Conservation (phyloP, 495 filamentous ascomycete species). For the Lepraria neglecta region DNA sequence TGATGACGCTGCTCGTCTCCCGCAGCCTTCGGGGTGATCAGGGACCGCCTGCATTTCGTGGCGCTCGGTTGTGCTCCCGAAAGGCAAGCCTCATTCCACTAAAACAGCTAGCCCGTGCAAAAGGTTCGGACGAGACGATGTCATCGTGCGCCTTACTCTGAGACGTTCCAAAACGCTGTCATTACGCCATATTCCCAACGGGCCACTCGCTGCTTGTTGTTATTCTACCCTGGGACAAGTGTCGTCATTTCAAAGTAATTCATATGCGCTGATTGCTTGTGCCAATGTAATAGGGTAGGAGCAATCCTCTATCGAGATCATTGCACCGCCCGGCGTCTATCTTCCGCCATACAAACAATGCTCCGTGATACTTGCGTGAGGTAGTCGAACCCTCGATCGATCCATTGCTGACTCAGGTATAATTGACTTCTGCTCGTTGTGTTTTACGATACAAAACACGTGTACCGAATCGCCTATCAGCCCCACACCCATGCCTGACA, state of each 20-base stretch:
- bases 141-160: slow-evolving; percentile 17
- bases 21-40: slow-evolving; percentile 13
- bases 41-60: slow-evolving; percentile 25
- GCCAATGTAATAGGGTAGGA: neutral
- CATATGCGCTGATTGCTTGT: neutral
- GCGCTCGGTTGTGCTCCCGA: slow-evolving; percentile 24
- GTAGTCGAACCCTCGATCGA: neutral
- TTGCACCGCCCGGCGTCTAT: neutral
- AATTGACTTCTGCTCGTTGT: neutral
- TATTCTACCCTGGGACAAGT: neutral
- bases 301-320: neutral
- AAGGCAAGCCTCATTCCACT: slow-evolving; percentile 4
- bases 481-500: slow-evolving; percentile 10
- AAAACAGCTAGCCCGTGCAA: neutral
- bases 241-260: neutral
- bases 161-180: slow-evolving; percentile 12
- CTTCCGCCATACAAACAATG: neutral
- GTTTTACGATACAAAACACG: slow-evolving; percentile 2
- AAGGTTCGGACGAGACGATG: neutral
- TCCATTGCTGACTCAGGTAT: slow-evolving; percentile 7
- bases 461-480: slow-evolving; percentile 8
- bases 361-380: neutral
- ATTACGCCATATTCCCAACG: slow-evolving; percentile 1
- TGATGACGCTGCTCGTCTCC: slow-evolving; percentile 28
- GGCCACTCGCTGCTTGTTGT: neutral